phyloP scores from a whole-genome alignment of 352 stramenopile species.

The Phytopythium aichiense region DNA sequence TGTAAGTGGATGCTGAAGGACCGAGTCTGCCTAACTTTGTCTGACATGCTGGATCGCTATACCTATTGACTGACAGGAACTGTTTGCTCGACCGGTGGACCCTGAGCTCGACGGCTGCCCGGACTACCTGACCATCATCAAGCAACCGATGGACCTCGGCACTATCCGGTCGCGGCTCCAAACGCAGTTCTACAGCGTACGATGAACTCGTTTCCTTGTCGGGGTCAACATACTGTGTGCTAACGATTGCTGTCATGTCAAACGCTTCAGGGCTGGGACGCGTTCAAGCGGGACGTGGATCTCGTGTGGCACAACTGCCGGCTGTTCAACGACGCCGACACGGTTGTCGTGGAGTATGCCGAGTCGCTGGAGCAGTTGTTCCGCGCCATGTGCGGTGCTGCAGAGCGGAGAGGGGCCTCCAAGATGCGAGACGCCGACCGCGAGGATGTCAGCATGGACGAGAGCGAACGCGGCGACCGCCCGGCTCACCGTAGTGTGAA shows the following conservation, averaged over 20 bases:
- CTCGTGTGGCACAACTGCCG: constrained; percentile 85
- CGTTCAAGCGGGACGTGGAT: constrained; percentile 77
- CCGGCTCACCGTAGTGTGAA: background rate
- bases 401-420: constrained; percentile 50
- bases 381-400: constrained; percentile 48
- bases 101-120: constrained; percentile 77
- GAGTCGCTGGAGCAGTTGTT: constrained; percentile 62
- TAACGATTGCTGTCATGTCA: background rate
- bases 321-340: constrained; percentile 72
- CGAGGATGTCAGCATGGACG: constrained; percentile 12
- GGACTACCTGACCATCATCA: constrained; percentile 80
- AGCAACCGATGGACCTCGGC: constrained; percentile 82
- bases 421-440: constrained; percentile 30
- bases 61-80: constrained; percentile 27
- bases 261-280: constrained; percentile 49
- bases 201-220: background rate
- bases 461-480: background rate
- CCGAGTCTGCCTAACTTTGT: background rate
- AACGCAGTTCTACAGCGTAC: constrained; percentile 63
- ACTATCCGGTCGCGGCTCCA: constrained; percentile 69
- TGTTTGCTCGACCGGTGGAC: constrained; percentile 84
- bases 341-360: constrained; percentile 75
- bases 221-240: background rate
- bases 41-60: background rate
- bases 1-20: constrained; percentile 24